A percentile compares a stretch with the other conserved stretches of the same genome.
These are phyloP conservation scores for barrel medic (Medicago truncatula) DNA, from an alignment of 306 rosid species.

Conservation along the genomic window DNA sequence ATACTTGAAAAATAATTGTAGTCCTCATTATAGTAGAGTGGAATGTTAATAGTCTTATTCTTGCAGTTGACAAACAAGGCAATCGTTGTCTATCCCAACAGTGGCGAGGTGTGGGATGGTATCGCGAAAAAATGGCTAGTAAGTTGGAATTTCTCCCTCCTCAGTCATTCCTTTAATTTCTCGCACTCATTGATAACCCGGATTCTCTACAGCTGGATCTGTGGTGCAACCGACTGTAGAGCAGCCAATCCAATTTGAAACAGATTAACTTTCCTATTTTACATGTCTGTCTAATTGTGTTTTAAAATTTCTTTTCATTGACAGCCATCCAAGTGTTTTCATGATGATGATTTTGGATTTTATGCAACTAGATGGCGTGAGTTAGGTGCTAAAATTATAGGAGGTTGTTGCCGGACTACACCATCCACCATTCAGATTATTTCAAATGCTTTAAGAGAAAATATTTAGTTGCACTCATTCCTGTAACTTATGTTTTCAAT, in stretches of 20 bases:
- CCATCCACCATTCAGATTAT: conserved; percentile 70
- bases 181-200: background rate
- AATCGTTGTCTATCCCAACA: conserved; percentile 82
- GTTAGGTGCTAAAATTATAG: conserved; percentile 78
- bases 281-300: background rate
- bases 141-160: conserved; percentile 37
- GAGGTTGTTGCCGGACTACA: conserved; percentile 92
- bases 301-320: conserved; percentile 34
- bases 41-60: conserved; percentile 11
- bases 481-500: conserved; percentile 9
- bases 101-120: conserved; percentile 94
- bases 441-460: conserved; percentile 59
- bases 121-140: conserved; percentile 87
- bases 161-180: background rate
- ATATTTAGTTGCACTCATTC: conserved; percentile 3
- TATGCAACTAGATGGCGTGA: conserved; percentile 74
- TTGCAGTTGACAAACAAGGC: conserved; percentile 79
- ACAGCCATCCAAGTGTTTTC: conserved; percentile 82
- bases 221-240: background rate
- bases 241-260: background rate
- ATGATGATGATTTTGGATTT: conserved; percentile 61
- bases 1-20: background rate
- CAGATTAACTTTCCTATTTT: background rate
- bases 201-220: background rate
- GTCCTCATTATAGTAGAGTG: conserved; percentile 10